A percentile compares a stretch with the other conserved stretches of the same genome.
Evolutionary conservation across 2,329 filamentous ascomycete species (phyloP).

Genomic region (Claviceps spartinae): DNA sequence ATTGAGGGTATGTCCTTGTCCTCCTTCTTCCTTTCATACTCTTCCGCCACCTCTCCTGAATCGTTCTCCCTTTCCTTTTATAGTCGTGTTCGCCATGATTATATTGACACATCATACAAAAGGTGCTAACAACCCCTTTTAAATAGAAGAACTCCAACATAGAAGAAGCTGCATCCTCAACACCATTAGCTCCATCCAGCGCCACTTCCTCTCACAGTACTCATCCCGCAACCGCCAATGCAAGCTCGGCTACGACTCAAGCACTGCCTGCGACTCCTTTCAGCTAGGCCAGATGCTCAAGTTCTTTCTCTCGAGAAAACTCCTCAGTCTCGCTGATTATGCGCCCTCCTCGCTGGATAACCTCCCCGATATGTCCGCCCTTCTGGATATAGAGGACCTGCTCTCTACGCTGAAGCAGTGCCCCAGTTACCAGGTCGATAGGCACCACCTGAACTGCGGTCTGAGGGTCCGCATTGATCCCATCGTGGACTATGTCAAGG

Average conservation of each 20-base stretch:
- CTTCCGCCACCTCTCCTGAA: too few species aligned
- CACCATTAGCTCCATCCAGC: constrained; percentile 55
- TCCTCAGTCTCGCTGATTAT: constrained; percentile 47
- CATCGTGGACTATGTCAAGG: constrained; percentile 49
- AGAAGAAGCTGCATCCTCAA: constrained; percentile 54
- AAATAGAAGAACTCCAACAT: constrained; percentile 48
- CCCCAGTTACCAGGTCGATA: constrained; percentile 61
- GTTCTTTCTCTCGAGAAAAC: constrained; percentile 49
- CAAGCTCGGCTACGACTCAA: constrained; percentile 61
- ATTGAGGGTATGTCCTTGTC: constrained; percentile 43
- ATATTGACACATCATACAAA: too few species aligned
- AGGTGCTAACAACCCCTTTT: not conserved
- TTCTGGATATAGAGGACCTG: constrained; percentile 49
- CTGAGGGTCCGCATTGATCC: constrained; percentile 51
- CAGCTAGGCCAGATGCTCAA: constrained; percentile 67
- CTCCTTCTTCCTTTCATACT: not conserved
- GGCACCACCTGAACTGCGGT: constrained; percentile 60
- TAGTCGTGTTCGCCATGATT: too few species aligned
- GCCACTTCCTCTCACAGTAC: constrained; percentile 54
- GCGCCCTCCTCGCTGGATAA: constrained; percentile 31
- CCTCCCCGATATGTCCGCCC: constrained; percentile 34
- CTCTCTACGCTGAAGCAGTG: constrained; percentile 49
- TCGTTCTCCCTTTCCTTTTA: too few species aligned
- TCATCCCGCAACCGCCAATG: constrained; percentile 55
- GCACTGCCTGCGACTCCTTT: constrained; percentile 59